Evolutionary conservation across 495 filamentous ascomycete species (phyloP).

Genomic region (Lasiosphaeria hispida): DNA sequence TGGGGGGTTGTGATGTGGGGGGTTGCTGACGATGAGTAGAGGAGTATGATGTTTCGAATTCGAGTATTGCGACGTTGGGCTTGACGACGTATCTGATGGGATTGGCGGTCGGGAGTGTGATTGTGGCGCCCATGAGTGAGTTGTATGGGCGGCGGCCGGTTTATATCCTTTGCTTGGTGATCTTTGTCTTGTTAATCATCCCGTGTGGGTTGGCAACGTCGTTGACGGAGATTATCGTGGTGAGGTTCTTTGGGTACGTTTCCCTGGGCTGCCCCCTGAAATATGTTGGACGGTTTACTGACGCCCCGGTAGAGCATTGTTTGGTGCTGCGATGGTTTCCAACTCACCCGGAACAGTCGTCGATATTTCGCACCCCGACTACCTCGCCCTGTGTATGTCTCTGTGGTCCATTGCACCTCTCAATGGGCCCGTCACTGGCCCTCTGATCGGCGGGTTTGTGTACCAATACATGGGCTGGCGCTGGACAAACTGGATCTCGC

Average conservation of each 20-base stretch:
- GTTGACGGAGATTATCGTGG: conserved; percentile 61
- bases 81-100: conserved; percentile 78
- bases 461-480: conserved; percentile 78
- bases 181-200: conserved; percentile 66
- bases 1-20: no score
- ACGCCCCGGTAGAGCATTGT: conserved; percentile 54
- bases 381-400: conserved; percentile 68
- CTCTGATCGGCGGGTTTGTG: conserved; percentile 73
- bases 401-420: conserved; percentile 77
- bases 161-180: conserved; percentile 59
- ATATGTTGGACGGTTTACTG: not conserved
- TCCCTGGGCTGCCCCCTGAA: not conserved
- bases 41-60: conserved; percentile 57
- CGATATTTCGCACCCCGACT: conserved; percentile 70
- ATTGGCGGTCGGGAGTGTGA: conserved; percentile 66
- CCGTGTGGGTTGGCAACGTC: conserved; percentile 69
- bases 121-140: conserved; percentile 73
- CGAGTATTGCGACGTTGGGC: conserved; percentile 65
- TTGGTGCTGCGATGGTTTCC: conserved; percentile 74
- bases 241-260: conserved; percentile 67
- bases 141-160: conserved; percentile 75
- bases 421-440: conserved; percentile 64
- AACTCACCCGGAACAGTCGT: conserved; percentile 81
- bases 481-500: conserved; percentile 78
- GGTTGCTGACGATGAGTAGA: conserved; percentile 7